Evolutionary conservation across 257 asterid genomes (phyloP).

Genomic region (Capsicum pubescens): DNA sequence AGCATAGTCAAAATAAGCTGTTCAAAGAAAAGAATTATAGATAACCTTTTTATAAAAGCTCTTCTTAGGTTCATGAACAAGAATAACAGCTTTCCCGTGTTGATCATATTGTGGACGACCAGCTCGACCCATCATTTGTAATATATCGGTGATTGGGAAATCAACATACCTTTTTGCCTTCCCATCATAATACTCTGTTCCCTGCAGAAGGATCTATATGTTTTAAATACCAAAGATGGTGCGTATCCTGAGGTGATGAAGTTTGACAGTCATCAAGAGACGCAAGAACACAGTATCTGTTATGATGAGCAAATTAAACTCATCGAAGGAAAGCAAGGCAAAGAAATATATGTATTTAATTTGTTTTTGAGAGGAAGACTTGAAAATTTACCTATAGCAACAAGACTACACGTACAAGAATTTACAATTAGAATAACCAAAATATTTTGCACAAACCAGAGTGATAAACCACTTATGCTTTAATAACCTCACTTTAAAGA

Average conservation of each 20-base stretch:
- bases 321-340: background rate
- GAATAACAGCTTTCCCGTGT: conserved; percentile 98
- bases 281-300: background rate
- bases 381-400: background rate
- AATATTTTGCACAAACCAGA: conserved; percentile 1
- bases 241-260: conserved; percentile 9
- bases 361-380: background rate
- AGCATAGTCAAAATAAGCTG: conserved; percentile 19
- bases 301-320: conserved; percentile 21
- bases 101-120: conserved; percentile 99
- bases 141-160: conserved; percentile 94
- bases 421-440: background rate
- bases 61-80: conserved; percentile 98
- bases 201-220: conserved; percentile 53
- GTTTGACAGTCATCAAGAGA: conserved; percentile 11
- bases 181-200: conserved; percentile 94
- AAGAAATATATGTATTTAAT: conserved; percentile 21
- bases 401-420: conserved; percentile 4
- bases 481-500: background rate
- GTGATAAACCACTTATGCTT: background rate
- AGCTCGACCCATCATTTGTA: conserved; percentile 99
- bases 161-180: conserved; percentile 93
- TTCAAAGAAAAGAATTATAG: conserved; percentile 15
- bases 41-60: conserved; percentile 95
- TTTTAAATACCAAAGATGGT: conserved; percentile 4